Evolutionary conservation across 106 monocot genomes (phyloP).

Genomic region (Acorus calamus): DNA sequence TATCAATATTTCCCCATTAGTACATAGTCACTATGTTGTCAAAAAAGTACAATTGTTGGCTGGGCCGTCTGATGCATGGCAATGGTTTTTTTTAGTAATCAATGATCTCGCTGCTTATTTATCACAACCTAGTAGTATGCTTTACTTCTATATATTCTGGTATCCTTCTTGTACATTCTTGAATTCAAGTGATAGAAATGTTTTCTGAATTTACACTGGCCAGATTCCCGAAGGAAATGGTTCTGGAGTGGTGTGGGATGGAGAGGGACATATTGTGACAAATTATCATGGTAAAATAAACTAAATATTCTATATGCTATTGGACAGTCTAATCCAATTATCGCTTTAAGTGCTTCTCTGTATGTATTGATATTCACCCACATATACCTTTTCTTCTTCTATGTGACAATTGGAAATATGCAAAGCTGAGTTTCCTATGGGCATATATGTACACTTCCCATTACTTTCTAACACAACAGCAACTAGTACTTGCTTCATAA

Average conservation of each 20-base stretch:
- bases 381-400: not conserved
- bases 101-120: too few relatives aligned
- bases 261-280: conserved; percentile 75
- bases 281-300: conserved; percentile 99
- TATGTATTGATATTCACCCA: not conserved
- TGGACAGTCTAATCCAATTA: too few relatives aligned
- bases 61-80: too few relatives aligned
- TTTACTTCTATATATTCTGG: not conserved
- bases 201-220: not conserved
- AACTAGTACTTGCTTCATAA: not conserved
- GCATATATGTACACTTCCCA: too few relatives aligned
- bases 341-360: too few relatives aligned
- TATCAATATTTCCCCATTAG: too few relatives aligned
- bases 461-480: too few relatives aligned
- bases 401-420: not conserved
- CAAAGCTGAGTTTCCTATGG: too few relatives aligned
- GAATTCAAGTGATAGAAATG: conserved; percentile 5
- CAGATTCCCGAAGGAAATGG: conserved; percentile 98
- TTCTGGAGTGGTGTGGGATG: conserved; percentile 90
- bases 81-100: too few relatives aligned
- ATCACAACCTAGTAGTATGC: not conserved
- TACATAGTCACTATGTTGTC: too few relatives aligned
- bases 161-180: not conserved
- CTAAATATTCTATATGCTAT: too few relatives aligned
- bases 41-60: too few relatives aligned